Evolutionary conservation across 1,284 basidiomycete genomes (phyloP).

Genomic region (Athelia sp.): DNA sequence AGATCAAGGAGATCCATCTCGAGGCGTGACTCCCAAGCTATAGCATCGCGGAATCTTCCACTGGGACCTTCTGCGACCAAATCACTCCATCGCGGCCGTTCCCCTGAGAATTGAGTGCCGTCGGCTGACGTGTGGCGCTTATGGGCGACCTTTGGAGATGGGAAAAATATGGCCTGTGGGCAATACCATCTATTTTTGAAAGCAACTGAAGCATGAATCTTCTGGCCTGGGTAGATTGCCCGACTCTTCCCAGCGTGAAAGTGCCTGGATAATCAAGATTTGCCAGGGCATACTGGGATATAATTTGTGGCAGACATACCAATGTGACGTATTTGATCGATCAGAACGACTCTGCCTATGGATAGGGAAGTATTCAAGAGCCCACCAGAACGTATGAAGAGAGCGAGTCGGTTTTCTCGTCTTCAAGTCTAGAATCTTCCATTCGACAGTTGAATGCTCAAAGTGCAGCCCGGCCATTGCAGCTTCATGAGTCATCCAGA

Average conservation of each 20-base stretch:
- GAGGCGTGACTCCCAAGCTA: too few relatives aligned
- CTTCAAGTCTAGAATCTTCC: background rate
- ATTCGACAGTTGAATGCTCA: slow-evolving; percentile 13
- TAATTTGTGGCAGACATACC: too few relatives aligned
- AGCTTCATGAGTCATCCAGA: slow-evolving; percentile 25
- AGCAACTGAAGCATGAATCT: background rate
- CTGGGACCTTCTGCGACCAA: too few relatives aligned
- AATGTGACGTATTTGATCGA: background rate
- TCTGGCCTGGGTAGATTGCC: background rate
- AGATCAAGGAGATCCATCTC: too few relatives aligned
- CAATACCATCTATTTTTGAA: background rate
- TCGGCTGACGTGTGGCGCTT: too few relatives aligned
- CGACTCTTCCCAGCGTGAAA: background rate
- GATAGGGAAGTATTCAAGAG: too few relatives aligned
- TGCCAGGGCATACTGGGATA: too few relatives aligned
- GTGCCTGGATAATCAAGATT: too few relatives aligned
- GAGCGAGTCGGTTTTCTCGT: background rate
- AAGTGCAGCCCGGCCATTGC: slow-evolving; percentile 14
- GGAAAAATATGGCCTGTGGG: background rate
- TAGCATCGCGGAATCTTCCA: too few relatives aligned
- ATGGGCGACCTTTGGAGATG: too few relatives aligned
- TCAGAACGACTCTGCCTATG: background rate
- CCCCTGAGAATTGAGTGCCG: too few relatives aligned
- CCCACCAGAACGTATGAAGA: background rate
- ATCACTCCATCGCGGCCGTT: too few relatives aligned